A percentile compares a stretch with the other conserved stretches of the same genome.
These are phyloP conservation scores for Metschnikowia amazonensis DNA, from an alignment of 805 yeast species.

Conservation along the genomic window DNA sequence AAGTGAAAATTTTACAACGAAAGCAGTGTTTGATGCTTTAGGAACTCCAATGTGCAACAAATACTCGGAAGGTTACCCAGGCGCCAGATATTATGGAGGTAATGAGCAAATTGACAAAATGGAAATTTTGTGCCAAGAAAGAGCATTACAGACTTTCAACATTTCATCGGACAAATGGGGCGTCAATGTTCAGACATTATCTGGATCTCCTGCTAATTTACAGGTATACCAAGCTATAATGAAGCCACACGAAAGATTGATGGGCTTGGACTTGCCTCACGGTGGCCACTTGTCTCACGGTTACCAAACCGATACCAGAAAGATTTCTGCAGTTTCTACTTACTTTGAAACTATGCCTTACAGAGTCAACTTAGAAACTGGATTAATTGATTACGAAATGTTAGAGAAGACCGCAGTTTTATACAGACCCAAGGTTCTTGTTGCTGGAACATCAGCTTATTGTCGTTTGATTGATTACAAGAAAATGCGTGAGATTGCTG, in stretches of 20 bases:
- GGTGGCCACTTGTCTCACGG: constrained; percentile 99
- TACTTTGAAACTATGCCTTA: constrained; percentile 99
- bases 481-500: constrained; percentile 95
- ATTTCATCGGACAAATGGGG: constrained; percentile 89
- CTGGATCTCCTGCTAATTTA: constrained; percentile 97
- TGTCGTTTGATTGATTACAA: constrained; percentile 94
- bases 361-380: constrained; percentile 88
- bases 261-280: constrained; percentile 98
- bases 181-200: constrained; percentile 92
- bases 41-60: constrained; percentile 98
- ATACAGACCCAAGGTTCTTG: constrained; percentile 93
- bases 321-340: constrained; percentile 92
- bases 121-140: constrained; percentile 86
- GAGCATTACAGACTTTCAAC: constrained; percentile 88
- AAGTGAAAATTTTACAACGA: constrained; percentile 94
- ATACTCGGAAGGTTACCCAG: constrained; percentile 99
- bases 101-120: constrained; percentile 94
- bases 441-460: constrained; percentile 98
- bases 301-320: constrained; percentile 89
- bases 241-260: constrained; percentile 93
- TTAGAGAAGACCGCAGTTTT: constrained; percentile 85
- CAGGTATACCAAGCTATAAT: constrained; percentile 94
- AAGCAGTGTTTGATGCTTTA: constrained; percentile 91
- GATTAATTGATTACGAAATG: constrained; percentile 93
- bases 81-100: constrained; percentile 98